Conservation (phyloP, 345 rosid genomes). For the Eucalyptus paniculata region DNA sequence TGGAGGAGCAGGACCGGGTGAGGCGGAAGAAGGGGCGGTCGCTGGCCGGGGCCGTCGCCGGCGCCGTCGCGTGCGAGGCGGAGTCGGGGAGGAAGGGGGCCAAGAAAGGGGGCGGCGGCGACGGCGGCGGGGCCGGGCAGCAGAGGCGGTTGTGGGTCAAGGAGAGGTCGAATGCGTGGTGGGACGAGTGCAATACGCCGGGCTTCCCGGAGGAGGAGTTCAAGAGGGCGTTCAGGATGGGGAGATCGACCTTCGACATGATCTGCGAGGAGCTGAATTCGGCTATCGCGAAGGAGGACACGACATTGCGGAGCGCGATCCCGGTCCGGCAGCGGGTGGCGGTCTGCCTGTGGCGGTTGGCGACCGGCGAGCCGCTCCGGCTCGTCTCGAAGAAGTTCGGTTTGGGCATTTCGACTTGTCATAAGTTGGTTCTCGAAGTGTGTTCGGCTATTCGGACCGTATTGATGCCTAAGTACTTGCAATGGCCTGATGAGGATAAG, state of each 20-base stretch:
- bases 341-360: constrained; percentile 85
- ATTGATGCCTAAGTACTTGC: constrained; percentile 6
- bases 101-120: constrained; percentile 1
- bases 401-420: constrained; percentile 12
- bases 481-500: constrained; percentile 7
- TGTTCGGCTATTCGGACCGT: constrained; percentile 4
- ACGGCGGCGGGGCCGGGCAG: constrained; percentile 25
- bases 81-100: constrained; percentile 1
- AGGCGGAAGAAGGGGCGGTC: constrained; percentile 51
- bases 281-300: constrained; percentile 78
- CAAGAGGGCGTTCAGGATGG: constrained; percentile 76
- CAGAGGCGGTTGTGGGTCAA: constrained; percentile 84
- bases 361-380: constrained; percentile 10
- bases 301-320: constrained; percentile 72
- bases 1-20: constrained; percentile 20
- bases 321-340: constrained; percentile 94
- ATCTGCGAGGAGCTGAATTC: constrained; percentile 80
- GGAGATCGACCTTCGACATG: constrained; percentile 58
- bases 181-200: constrained; percentile 75
- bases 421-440: constrained; percentile 11
- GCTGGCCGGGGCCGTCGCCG: constrained; percentile 17
- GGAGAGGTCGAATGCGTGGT: constrained; percentile 79
- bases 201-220: constrained; percentile 82
- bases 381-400: constrained; percentile 12
- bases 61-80: background rate